Evolutionary conservation across 495 filamentous ascomycete genomes (phyloP).

Genomic region (Daldinia grandis): DNA sequence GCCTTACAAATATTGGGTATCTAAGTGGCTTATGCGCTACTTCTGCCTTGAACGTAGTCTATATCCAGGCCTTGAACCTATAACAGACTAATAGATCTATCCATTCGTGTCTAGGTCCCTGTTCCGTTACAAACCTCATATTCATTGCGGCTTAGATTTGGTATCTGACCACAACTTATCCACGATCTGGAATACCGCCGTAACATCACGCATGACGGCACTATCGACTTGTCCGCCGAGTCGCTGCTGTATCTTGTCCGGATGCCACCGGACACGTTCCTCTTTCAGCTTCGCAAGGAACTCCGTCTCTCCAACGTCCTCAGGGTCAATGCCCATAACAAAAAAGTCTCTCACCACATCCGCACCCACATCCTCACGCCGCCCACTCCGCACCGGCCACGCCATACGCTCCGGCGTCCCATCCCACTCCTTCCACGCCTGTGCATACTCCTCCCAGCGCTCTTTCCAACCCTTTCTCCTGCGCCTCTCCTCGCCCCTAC

Average conservation of each 20-base stretch:
- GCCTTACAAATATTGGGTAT: background rate
- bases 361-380: constrained; percentile 42
- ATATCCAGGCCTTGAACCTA: background rate
- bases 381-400: constrained; percentile 81
- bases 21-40: background rate
- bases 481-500: constrained; percentile 55
- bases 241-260: constrained; percentile 95
- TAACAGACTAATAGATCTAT: background rate
- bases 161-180: constrained; percentile 80
- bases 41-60: background rate
- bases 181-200: constrained; percentile 89
- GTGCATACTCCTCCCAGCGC: constrained; percentile 70
- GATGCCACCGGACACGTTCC: constrained; percentile 95
- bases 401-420: constrained; percentile 61
- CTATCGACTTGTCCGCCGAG: constrained; percentile 73
- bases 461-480: constrained; percentile 48
- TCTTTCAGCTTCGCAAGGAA: constrained; percentile 73
- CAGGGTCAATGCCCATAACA: constrained; percentile 51
- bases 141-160: constrained; percentile 44
- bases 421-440: constrained; percentile 66
- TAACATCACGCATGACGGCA: constrained; percentile 76
- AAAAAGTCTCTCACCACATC: constrained; percentile 53
- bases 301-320: constrained; percentile 64
- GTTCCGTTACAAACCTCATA: background rate
- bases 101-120: background rate